Conservation (phyloP, 495 filamentous ascomycete species). For the Astrothelium subdiscretum region DNA sequence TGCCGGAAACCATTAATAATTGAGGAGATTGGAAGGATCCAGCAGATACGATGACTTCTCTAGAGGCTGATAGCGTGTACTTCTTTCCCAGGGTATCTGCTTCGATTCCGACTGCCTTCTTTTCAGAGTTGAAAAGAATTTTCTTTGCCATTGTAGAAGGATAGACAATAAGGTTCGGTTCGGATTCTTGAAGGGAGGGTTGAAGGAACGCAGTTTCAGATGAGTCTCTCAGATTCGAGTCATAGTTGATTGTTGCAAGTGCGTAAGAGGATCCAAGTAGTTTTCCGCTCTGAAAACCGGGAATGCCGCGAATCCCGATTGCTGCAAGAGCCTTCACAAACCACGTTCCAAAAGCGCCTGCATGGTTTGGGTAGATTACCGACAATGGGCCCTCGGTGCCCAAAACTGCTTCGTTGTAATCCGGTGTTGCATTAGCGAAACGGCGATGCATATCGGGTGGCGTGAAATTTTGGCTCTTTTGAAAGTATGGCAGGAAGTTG, state of each 20-base stretch:
- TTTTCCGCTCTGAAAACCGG: slow-evolving; percentile 21
- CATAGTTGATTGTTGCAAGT: slow-evolving; percentile 26
- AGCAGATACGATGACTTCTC: slow-evolving; percentile 47
- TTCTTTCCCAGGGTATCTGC: slow-evolving; percentile 27
- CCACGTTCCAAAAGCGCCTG: slow-evolving; percentile 33
- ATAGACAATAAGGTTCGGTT: slow-evolving; percentile 25
- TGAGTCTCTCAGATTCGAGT: slow-evolving; percentile 23
- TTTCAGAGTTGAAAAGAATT: slow-evolving; percentile 36
- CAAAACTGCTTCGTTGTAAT: slow-evolving; percentile 32
- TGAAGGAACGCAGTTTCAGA: slow-evolving; percentile 34
- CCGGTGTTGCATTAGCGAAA: slow-evolving; percentile 32
- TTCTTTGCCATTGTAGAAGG: slow-evolving; percentile 28
- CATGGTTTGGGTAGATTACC: slow-evolving; percentile 41
- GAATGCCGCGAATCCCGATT: slow-evolving; percentile 27
- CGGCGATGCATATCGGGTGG: slow-evolving; percentile 29
- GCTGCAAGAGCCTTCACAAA: slow-evolving; percentile 20
- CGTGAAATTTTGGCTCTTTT: slow-evolving; percentile 41
- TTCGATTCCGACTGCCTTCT: slow-evolving; percentile 36
- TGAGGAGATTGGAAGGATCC: slow-evolving; percentile 27
- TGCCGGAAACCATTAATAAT: slow-evolving; percentile 20
- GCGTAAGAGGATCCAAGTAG: slow-evolving; percentile 25
- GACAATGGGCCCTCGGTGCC: slow-evolving; percentile 32
- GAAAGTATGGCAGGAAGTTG: slow-evolving; percentile 41
- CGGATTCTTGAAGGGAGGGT: slow-evolving; percentile 11
- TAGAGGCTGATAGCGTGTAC: slow-evolving; percentile 33